Conservation (phyloP, 768 basidiomycete species). For the Lactarius vividus region DNA sequence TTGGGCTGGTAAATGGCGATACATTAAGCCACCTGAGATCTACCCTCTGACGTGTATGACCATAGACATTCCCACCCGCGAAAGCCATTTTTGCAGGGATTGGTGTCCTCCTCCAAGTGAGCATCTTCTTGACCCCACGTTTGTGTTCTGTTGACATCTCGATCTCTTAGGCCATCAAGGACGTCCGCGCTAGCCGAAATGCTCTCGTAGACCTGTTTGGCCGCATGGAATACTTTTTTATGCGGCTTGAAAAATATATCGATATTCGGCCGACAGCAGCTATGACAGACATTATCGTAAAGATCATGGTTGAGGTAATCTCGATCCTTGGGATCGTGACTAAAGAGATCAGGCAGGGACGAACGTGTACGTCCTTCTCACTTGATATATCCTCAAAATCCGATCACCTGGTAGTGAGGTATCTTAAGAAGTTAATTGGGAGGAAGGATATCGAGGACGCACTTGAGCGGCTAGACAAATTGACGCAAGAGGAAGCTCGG, state of each 20-base stretch:
- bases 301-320: not conserved
- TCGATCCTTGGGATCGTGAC: not conserved
- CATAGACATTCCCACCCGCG: not conserved
- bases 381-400: not conserved
- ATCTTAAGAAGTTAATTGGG: not conserved
- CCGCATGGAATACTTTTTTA: not conserved
- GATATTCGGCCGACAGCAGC: not conserved
- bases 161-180: not conserved
- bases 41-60: not conserved
- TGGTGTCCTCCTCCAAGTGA: not conserved
- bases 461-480: not conserved
- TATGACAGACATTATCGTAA: not conserved
- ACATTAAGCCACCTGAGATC: not conserved
- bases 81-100: not conserved
- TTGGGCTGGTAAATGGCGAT: not conserved
- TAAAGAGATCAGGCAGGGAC: not conserved
- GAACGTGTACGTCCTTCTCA: not conserved
- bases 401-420: not conserved
- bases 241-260: not conserved
- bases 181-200: not conserved
- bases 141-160: not conserved
- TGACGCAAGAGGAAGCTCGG: not conserved
- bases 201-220: not conserved
- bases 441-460: not conserved
- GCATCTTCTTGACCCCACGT: not conserved